Evolutionary conservation across 2,329 filamentous ascomycete genomes (phyloP).

Genomic region (Botryotinia convoluta): DNA sequence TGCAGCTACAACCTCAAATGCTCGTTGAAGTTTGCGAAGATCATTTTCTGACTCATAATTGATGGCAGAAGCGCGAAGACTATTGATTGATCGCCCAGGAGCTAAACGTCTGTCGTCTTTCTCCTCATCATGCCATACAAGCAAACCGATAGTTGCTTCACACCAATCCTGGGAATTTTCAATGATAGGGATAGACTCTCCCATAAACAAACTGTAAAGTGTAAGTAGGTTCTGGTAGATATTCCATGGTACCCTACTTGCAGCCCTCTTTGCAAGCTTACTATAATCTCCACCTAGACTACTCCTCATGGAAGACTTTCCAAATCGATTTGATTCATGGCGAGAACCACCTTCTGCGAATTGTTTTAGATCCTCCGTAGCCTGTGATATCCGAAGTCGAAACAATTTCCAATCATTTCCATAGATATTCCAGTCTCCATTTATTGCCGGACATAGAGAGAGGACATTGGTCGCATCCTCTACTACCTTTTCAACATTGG

Average conservation of each 20-base stretch:
- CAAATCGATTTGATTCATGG: constrained; percentile 39
- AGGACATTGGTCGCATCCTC: constrained; percentile 67
- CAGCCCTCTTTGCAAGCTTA: constrained; percentile 68
- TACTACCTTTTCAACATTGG: constrained; percentile 72
- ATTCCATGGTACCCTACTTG: constrained; percentile 84
- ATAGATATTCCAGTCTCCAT: constrained; percentile 77
- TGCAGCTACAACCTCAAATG: constrained; percentile 64
- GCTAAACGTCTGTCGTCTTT: constrained; percentile 47
- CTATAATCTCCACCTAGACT: constrained; percentile 59
- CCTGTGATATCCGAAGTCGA: constrained; percentile 68
- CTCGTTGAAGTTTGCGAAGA: constrained; percentile 66
- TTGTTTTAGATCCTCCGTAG: constrained; percentile 67
- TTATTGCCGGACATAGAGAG: constrained; percentile 67
- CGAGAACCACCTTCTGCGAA: constrained; percentile 66
- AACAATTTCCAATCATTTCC: constrained; percentile 82
- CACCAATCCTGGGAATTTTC: constrained; percentile 84
- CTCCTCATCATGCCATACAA: constrained; percentile 91
- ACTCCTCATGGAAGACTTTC: constrained; percentile 45
- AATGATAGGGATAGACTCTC: constrained; percentile 72
- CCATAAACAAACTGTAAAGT: constrained; percentile 78
- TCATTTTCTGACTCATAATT: constrained; percentile 60
- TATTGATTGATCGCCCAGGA: constrained; percentile 31
- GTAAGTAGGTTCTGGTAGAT: constrained; percentile 82
- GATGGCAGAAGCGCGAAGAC: constrained; percentile 41
- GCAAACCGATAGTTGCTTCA: constrained; percentile 78